Base-by-base conservation (phyloP, 805 yeast genomes). In the Metschnikowia matae region DNA sequence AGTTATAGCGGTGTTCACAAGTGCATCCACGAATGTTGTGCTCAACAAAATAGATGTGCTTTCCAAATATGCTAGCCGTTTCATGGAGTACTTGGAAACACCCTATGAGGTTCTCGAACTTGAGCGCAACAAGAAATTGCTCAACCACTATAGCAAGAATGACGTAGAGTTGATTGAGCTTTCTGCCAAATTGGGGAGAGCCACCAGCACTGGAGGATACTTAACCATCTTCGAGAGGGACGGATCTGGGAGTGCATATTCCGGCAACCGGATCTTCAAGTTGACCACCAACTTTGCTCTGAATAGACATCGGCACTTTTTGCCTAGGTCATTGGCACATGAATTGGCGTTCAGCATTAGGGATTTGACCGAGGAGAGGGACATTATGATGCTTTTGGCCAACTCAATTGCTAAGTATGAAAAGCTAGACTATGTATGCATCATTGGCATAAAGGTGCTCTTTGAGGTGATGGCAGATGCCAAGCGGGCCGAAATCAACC, bases 191-290 rank as follows among this genome's bases (percentile, higher is more conserved):
- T 69, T 78, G 49, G 87, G 87, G 0, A 71, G 87, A 63, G 85
- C 87, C 5, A 82, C 87, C 1, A 68, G 80, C 49, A 68, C 68
- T 43, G 71, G 73, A 0, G 60, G 62, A 15, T 46, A 54, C 39
- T 64, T 61, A 68, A 69, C 80, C 1, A 75, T 81, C 1, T 82
- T 79, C 62, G 87, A 82, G 55, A 77, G 75, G 52, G 87, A 83
- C 64, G 86, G 86, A 0, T 79, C 85, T 5, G 87, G 87, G 14
- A 75, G 77, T 14, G 78, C 83, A n/a, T 83, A 82, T 56, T 68
- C 73, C 3, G 83, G 73, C 48, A 78, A 78, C 55, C 69, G 70
- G 43, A 74, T 69, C 50, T 71, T 80, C 48, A 66, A 77, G 50
- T 74, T 75, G 55, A 66, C 70, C 44, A 68, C 17, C 8, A 13